Percentiles rank a stretch among this genome's conserved stretches.
These are phyloP conservation scores for Lactarius psammicola DNA, from an alignment of 768 basidiomycete genomes.

Conservation along the genomic window DNA sequence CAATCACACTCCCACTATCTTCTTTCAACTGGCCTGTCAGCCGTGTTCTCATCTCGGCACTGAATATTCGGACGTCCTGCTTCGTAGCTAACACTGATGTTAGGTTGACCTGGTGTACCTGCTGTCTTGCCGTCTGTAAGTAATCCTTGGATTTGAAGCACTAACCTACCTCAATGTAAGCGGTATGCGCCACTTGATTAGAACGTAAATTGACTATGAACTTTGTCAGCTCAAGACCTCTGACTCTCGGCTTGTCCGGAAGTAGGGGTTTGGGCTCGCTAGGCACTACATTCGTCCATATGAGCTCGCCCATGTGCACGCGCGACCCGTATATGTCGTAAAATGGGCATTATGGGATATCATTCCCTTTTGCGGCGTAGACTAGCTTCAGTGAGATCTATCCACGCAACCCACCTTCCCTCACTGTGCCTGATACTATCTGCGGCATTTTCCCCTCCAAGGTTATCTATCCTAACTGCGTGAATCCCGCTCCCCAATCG, in stretches of 20 bases:
- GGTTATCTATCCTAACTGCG: too few species aligned
- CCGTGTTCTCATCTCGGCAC: neutral
- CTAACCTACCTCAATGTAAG: slow-evolving; percentile 18
- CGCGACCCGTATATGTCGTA: neutral
- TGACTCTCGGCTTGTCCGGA: neutral
- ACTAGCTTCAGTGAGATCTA: neutral
- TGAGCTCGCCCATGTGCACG: neutral
- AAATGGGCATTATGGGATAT: neutral
- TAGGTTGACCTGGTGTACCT: slow-evolving; percentile 4
- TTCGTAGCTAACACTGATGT: neutral
- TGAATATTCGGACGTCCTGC: neutral
- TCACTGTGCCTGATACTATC: slow-evolving; percentile 18
- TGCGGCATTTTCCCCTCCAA: neutral
- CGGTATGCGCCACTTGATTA: neutral
- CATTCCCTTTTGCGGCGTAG: neutral
- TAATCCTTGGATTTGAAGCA: slow-evolving; percentile 31
- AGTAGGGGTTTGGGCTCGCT: neutral
- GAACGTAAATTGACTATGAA: slow-evolving; percentile 16
- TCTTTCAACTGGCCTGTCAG: neutral
- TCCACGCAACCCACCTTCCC: slow-evolving; percentile 14
- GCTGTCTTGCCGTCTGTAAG: slow-evolving; percentile 26
- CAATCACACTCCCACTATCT: slow-evolving; percentile 8
- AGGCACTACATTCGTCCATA: neutral
- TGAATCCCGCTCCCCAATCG: too few species aligned
- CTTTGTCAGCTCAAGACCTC: slow-evolving; percentile 30